phyloP scores from a whole-genome alignment of 768 basidiomycete genomes.

The Kwoniella europaea region DNA sequence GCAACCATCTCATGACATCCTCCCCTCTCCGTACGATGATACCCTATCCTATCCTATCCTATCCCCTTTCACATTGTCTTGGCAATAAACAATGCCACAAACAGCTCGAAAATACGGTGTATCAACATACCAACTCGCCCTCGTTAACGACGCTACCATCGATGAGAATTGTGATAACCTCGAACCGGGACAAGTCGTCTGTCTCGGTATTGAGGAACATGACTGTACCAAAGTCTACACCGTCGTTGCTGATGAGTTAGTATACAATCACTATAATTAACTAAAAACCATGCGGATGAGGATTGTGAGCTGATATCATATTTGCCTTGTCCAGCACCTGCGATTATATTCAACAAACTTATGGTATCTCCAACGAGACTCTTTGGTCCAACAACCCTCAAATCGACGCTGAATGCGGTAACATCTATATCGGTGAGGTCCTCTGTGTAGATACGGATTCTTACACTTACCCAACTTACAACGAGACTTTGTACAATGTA shows the following conservation, averaged over 20 bases:
- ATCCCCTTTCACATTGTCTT: not conserved
- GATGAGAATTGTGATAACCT: conserved; percentile 69
- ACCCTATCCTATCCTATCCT: not conserved
- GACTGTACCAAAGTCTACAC: conserved; percentile 71
- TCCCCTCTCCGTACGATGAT: not conserved
- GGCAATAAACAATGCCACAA: not conserved
- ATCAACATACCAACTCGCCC: conserved; percentile 73
- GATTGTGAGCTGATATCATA: not conserved
- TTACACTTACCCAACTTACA: conserved; percentile 60
- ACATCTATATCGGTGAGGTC: conserved; percentile 79
- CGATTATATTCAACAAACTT: conserved; percentile 60
- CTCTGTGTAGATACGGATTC: conserved; percentile 63
- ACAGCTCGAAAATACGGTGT: conserved; percentile 52
- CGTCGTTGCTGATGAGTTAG: conserved; percentile 64
- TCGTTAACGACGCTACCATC: conserved; percentile 65
- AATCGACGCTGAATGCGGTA: conserved; percentile 63
- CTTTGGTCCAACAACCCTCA: conserved; percentile 77
- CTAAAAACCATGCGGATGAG: too few species aligned
- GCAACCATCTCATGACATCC: too few species aligned
- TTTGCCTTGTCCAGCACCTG: conserved; percentile 61
- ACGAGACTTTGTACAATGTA: conserved; percentile 49
- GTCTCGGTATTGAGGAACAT: conserved; percentile 66
- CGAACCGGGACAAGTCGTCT: conserved; percentile 65
- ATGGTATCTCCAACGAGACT: conserved; percentile 64
- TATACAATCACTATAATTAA: not conserved